phyloP scores from a whole-genome alignment of 768 basidiomycete species.

The Dendrothele bispora region DNA sequence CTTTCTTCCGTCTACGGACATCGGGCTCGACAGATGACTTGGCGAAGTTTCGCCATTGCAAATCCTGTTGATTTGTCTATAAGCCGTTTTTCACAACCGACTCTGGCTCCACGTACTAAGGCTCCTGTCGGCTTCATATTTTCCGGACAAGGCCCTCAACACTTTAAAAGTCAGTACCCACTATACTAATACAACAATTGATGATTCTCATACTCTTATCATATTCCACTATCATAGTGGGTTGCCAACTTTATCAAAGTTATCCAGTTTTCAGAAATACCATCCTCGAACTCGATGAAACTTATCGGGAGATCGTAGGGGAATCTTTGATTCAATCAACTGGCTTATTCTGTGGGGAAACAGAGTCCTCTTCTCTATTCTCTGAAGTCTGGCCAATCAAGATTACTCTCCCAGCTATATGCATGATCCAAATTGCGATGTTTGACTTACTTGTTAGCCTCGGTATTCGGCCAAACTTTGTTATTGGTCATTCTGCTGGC shows the following conservation, averaged over 20 bases:
- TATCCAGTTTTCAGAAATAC: constrained; percentile 37
- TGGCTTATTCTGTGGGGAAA: constrained; percentile 32
- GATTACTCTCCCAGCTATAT: constrained; percentile 39
- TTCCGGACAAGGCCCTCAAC: constrained; percentile 40
- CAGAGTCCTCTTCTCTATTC: constrained; percentile 9
- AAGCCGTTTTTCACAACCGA: constrained; percentile 26
- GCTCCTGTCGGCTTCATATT: constrained; percentile 37
- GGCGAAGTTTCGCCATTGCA: constrained; percentile 26
- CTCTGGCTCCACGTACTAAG: constrained; percentile 21
- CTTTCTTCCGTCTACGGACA: constrained; percentile 19
- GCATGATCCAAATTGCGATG: constrained; percentile 47
- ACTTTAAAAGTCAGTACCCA: constrained; percentile 31
- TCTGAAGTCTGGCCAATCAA: constrained; percentile 32
- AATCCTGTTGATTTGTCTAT: constrained; percentile 1
- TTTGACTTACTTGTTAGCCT: constrained; percentile 37
- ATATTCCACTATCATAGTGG: constrained; percentile 25
- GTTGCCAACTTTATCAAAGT: constrained; percentile 31
- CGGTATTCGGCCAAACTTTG: constrained; percentile 34
- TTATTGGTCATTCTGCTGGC: constrained; percentile 50
- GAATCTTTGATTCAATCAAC: constrained; percentile 32
- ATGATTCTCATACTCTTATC: neutral
- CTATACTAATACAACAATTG: neutral
- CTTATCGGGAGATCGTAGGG: constrained; percentile 28
- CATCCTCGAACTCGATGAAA: constrained; percentile 36
- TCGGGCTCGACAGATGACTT: constrained; percentile 32